Evolutionary conservation across 2,329 filamentous ascomycete species (phyloP), one percentile per base, ranked within the genome.

Genomic region (Cordyceps cateniannulata): DNA sequence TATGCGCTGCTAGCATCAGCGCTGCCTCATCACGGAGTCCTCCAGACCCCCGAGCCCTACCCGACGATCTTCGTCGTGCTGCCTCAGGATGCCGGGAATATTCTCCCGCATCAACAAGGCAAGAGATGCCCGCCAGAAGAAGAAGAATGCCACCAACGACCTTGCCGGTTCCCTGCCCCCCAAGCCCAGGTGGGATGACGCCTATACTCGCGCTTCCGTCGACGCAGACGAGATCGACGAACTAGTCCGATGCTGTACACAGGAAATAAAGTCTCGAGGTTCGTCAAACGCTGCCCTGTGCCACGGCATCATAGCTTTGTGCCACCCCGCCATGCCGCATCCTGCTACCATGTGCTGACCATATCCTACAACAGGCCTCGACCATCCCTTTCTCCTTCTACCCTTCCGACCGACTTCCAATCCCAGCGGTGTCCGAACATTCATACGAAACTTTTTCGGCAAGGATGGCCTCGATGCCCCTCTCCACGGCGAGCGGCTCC

Each of bases 181-280:
- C 63, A 91, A 92, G 76, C 90, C 89, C 60, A 84, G 83, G 74
- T 97, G 91, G 89, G 89, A 91, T 63, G 90, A 97, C 73, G 89
- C 91, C 65, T 99, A 92, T 85, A 82, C 86, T 64, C 88, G 93
- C 70, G 90, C 83, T 59, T 85, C 87, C 51, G 87, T 99, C 66
- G 88, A 91, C 58, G 89, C 93, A 5, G 91, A 96, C 66, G 95
- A 99, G 77, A 87, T 99, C 52, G 88, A 93, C 69, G 92, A 96
- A 71, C 78, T 99, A 64, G 80, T 98, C 56, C 84, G 87, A 71
- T 85, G 87, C 66, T 97, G 92, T 77, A 96, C 93, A 12, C 82
- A 87, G 60, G 95, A 99, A 77, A 84, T 99, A 74, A 99, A 98
- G 78, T 88, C 89, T 63, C 85, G 93, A 90, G 93, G 93, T 96